phyloP scores from a whole-genome alignment of 805 yeast genomes.

The Blastobotrys terrestris region DNA sequence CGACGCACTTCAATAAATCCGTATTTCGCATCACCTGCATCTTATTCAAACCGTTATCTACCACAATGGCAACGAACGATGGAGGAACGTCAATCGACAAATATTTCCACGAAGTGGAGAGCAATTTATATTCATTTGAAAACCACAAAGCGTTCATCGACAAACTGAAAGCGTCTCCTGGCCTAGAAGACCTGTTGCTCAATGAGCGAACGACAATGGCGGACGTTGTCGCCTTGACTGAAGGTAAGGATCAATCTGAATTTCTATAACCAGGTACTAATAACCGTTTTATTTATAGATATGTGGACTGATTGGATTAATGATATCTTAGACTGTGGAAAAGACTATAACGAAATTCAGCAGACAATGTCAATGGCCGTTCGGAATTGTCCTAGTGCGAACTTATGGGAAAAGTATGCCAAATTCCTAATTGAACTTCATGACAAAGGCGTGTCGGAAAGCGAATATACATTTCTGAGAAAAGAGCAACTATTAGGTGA shows the following conservation, averaged over 20 bases:
- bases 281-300: neutral
- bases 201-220: constrained; percentile 3
- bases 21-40: neutral
- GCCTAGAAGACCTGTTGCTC: neutral
- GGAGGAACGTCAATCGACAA: neutral
- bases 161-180: neutral
- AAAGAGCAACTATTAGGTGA: neutral
- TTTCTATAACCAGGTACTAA: neutral
- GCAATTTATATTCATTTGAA: constrained; percentile 3
- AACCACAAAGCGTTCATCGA: constrained; percentile 1
- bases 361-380: constrained; percentile 3
- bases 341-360: neutral
- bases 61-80: neutral
- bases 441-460: neutral
- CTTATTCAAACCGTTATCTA: neutral
- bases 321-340: neutral
- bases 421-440: neutral
- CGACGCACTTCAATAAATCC: neutral
- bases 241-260: neutral
- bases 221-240: constrained; percentile 1
- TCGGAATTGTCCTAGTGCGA: constrained; percentile 9
- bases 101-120: constrained; percentile 2
- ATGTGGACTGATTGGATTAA: constrained; percentile 11
- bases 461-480: neutral
- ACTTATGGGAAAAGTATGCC: constrained; percentile 4